Evolutionary conservation across 305 asterid species (phyloP), one percentile per base, ranked within the genome.

Genomic region (Andrographis paniculata): DNA sequence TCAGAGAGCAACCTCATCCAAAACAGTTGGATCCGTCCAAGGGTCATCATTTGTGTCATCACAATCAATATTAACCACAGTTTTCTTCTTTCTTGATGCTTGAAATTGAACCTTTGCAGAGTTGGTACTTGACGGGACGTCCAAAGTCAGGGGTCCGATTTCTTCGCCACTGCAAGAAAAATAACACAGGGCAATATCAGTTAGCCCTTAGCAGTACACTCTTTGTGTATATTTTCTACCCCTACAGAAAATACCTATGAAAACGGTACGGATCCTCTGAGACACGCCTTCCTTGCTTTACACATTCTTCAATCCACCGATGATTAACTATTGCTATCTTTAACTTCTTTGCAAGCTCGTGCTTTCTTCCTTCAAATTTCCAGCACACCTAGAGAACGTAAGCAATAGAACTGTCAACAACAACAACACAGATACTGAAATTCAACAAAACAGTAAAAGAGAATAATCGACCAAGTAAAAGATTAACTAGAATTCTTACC

Each of bases 291-390:
- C 79, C 79, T 45, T 61, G 39, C 57, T 58, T 67, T 17, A 63
- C 48, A 51, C 88, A 79, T 44, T 79, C 84, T 64, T 79, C 88
- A 44, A 79, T 55, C 88, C 88, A 79, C 19, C 77, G 50, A 58
- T 92, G 95, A 61, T 87, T 92, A 61, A 84, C 83, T 27, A 79
- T 59, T 14, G 36, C 41, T 8, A 62, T 76, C 23, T 66, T 65
- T 1, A 75, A 58, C 63, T 66, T 71, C 64, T 54, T 77, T 0
- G 92, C 95, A 17, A 87, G 56, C 56, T 77, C 80, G 36, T 77
- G 87, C 55, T 91, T 91, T 56, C 58, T 79, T 45, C 99, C 99
- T 50, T 84, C 85, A 61, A 71, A 77, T 68, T 68, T 79, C 93
- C 91, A 66, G 55, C 99, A 92, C 48, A 87, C 87, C 99, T 92